Conservation (phyloP, 2,329 filamentous ascomycete genomes). For the Alternaria dauci region DNA sequence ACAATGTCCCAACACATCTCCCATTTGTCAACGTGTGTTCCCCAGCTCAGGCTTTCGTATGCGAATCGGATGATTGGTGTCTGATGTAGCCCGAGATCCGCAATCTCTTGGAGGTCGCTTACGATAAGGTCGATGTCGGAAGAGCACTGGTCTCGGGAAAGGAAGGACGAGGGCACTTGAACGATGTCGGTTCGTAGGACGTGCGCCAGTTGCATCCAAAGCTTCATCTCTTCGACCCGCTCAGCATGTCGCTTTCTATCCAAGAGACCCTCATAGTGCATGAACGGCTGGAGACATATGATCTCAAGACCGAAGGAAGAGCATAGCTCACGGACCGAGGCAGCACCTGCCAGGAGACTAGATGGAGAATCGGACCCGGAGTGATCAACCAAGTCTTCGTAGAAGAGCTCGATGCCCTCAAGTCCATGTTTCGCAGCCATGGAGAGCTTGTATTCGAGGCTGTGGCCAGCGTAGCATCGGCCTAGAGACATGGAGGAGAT, state of each 20-base stretch:
- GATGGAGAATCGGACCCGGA: conserved; percentile 57
- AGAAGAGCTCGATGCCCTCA: conserved; percentile 77
- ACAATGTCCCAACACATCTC: conserved; percentile 76
- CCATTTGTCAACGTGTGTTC: conserved; percentile 75
- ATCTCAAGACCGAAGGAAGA: conserved; percentile 64
- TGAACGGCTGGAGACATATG: conserved; percentile 78
- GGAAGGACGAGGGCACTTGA: conserved; percentile 76
- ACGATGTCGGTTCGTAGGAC: conserved; percentile 75
- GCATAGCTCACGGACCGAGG: conserved; percentile 66
- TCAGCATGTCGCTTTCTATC: conserved; percentile 66
- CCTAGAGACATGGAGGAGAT: conserved; percentile 83
- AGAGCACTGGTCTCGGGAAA: conserved; percentile 62
- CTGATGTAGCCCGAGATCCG: conserved; percentile 70
- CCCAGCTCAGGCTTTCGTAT: conserved; percentile 78
- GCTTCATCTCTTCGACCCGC: conserved; percentile 68
- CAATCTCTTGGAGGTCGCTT: conserved; percentile 68
- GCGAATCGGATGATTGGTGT: conserved; percentile 70
- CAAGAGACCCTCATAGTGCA: conserved; percentile 77
- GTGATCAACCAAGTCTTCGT: conserved; percentile 75
- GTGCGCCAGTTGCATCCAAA: conserved; percentile 74
- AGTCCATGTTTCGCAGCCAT: conserved; percentile 72
- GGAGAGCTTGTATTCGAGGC: conserved; percentile 71
- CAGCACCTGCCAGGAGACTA: conserved; percentile 66
- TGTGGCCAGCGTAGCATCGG: conserved; percentile 71
- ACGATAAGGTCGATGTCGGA: conserved; percentile 65